A percentile compares a stretch with the other conserved stretches of the same genome.
phyloP scores from a whole-genome alignment of 192 early-diverging fungal species.

The Coemansia sp. region DNA sequence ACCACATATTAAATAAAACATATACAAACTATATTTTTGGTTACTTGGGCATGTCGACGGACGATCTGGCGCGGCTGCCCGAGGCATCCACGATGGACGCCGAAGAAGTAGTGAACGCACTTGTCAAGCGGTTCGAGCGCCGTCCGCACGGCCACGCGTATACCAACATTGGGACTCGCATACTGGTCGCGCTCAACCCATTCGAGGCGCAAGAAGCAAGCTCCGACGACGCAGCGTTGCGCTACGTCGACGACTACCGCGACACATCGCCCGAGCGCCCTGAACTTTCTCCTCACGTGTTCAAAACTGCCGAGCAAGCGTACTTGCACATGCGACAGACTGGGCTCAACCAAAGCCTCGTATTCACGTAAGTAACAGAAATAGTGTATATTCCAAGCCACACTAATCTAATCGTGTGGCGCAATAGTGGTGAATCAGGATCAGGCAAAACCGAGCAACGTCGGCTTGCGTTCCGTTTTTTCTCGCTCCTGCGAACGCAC shows the following conservation, averaged over 20 bases:
- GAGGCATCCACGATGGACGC: conserved; percentile 42
- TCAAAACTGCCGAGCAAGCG: conserved; percentile 67
- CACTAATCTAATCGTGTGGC: neutral
- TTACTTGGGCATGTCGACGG: conserved; percentile 22
- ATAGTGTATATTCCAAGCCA: neutral
- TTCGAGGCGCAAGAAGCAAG: conserved; percentile 57
- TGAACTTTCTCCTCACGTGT: conserved; percentile 63
- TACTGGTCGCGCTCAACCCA: conserved; percentile 72
- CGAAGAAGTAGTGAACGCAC: conserved; percentile 43
- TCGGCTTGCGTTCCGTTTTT: conserved; percentile 61
- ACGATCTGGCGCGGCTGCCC: conserved; percentile 47
- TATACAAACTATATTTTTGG: neutral
- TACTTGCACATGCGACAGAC: conserved; percentile 74
- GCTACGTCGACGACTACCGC: conserved; percentile 76
- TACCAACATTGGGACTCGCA: conserved; percentile 68
- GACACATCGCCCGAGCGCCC: conserved; percentile 53
- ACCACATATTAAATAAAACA: neutral
- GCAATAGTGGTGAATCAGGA: conserved; percentile 67
- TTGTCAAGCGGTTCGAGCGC: conserved; percentile 51
- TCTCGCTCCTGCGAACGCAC: conserved; percentile 66
- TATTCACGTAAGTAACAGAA: conserved; percentile 54
- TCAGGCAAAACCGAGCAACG: conserved; percentile 79
- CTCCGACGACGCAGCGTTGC: conserved; percentile 62
- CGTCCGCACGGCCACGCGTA: conserved; percentile 58
- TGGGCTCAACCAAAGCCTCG: conserved; percentile 68